Percentiles rank a stretch among this genome's conserved stretches.
Conservation (phyloP, 164 flowering plant genomes). For the Macadamia tetraphylla region DNA sequence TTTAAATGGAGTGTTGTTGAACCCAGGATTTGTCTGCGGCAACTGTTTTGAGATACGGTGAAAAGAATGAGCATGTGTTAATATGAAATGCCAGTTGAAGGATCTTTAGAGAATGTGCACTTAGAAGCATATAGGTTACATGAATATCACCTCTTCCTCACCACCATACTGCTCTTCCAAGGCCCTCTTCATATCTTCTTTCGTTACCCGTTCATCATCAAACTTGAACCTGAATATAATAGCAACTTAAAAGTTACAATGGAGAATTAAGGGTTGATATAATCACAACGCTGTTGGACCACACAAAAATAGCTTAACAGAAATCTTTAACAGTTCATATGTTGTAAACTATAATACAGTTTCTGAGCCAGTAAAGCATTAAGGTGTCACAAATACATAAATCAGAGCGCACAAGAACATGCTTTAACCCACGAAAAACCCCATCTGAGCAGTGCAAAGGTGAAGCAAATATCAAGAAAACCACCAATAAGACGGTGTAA, state of each 20-base stretch:
- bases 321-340: background rate
- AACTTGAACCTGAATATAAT: slow-evolving; percentile 62
- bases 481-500: no score
- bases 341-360: background rate
- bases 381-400: background rate
- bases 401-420: background rate
- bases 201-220: slow-evolving; percentile 89
- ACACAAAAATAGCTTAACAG: background rate
- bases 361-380: background rate
- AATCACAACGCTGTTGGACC: background rate
- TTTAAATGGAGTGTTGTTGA: slow-evolving; percentile 78
- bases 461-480: no score
- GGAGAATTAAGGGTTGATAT: background rate
- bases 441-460: background rate
- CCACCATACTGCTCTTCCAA: slow-evolving; percentile 92
- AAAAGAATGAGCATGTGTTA: slow-evolving; percentile 2
- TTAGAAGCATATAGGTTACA: background rate
- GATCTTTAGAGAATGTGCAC: background rate
- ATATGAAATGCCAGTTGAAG: background rate
- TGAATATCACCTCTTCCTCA: slow-evolving; percentile 65
- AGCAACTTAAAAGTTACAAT: background rate
- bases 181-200: slow-evolving; percentile 74
- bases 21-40: slow-evolving; percentile 86
- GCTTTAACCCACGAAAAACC: background rate
- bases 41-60: slow-evolving; percentile 34